Conservation (phyloP, 352 stramenopile species). For the Phytophthora sojae region DNA sequence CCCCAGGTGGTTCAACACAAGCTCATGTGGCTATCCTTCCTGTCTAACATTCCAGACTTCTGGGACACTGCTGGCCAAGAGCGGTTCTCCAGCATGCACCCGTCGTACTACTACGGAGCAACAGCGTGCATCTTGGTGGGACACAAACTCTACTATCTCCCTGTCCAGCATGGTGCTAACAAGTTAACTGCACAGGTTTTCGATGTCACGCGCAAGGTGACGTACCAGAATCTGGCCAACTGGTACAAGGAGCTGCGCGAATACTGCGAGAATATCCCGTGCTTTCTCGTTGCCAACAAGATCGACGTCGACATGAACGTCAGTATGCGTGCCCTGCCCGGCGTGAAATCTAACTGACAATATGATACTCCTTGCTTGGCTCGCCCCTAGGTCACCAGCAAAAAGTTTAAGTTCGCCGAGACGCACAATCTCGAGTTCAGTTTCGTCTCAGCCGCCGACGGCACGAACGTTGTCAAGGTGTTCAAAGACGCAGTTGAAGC, state of each 20-base stretch:
- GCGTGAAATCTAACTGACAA: neutral
- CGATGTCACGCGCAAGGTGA: conserved; percentile 96
- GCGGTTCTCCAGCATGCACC: conserved; percentile 95
- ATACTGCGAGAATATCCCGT: conserved; percentile 94
- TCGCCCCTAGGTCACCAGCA: conserved; percentile 90
- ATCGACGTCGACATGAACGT: conserved; percentile 96
- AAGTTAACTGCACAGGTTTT: conserved; percentile 75
- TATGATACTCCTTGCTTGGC: neutral
- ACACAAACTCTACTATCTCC: neutral
- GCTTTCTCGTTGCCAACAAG: conserved; percentile 97
- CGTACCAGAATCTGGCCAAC: conserved; percentile 94
- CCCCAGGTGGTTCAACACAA: too few species aligned
- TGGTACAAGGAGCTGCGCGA: conserved; percentile 93
- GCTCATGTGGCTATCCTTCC: neutral
- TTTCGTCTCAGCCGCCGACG: conserved; percentile 95
- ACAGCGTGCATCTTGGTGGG: conserved; percentile 92
- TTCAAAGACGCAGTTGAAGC: conserved; percentile 92
- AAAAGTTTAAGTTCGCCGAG: conserved; percentile 96
- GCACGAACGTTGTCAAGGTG: conserved; percentile 96
- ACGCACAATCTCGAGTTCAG: conserved; percentile 95
- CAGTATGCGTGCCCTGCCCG: conserved; percentile 11
- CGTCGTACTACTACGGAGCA: conserved; percentile 96
- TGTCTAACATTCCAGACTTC: conserved; percentile 74
- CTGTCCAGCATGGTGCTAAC: neutral
- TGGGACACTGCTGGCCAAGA: conserved; percentile 97